Percentiles rank a stretch among this genome's conserved stretches.
phyloP scores from a whole-genome alignment of 176 grass and related monocot species.

The Bolboschoenus planiculmis region DNA sequence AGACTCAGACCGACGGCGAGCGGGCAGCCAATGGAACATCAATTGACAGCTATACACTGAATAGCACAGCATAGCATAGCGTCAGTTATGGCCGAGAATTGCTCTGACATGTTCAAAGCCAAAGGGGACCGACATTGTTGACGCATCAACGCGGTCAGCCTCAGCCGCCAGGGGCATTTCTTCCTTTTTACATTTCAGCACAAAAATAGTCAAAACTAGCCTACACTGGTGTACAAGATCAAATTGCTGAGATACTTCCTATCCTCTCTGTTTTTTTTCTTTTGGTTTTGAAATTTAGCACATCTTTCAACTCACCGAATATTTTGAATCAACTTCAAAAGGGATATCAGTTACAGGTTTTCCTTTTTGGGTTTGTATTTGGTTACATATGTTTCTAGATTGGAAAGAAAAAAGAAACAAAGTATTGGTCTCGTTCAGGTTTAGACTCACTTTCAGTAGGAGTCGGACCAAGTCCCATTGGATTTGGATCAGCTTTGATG shows the following conservation, averaged over 20 bases:
- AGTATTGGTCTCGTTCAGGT: not conserved
- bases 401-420: not conserved
- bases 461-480: not conserved
- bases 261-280: not conserved
- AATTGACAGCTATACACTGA: not conserved
- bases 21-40: not conserved
- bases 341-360: not conserved
- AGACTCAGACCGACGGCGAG: not conserved
- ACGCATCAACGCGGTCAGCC: not conserved
- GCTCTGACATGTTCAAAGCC: not conserved
- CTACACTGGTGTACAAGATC: not conserved
- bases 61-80: too few relatives aligned
- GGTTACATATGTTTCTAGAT: not conserved
- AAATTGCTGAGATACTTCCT: not conserved
- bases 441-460: not conserved
- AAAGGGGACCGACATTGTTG: not conserved
- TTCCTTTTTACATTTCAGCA: not conserved
- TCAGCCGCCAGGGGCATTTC: not conserved
- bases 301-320: not conserved
- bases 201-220: not conserved
- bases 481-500: not conserved
- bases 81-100: not conserved
- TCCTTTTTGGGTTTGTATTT: not conserved
- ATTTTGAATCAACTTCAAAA: not conserved
- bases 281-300: not conserved